Conservation (phyloP, 2,329 filamentous ascomycete genomes). For the Cercospora citrullina region DNA sequence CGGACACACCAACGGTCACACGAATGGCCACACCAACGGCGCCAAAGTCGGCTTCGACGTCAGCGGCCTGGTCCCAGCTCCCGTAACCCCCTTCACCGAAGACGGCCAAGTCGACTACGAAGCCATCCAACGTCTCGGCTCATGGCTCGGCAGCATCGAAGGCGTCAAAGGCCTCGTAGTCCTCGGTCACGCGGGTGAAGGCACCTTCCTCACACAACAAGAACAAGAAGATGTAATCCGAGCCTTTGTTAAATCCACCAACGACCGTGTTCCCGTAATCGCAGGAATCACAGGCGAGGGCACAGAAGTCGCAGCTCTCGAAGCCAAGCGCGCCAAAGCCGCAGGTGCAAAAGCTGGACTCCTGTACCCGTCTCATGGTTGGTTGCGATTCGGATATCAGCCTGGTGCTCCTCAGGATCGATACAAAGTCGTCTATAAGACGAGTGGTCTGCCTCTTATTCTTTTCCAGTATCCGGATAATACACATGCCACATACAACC, state of each 20-base stretch:
- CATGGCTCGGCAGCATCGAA: constrained; percentile 54
- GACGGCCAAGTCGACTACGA: constrained; percentile 53
- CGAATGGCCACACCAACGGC: not conserved
- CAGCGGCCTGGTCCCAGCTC: not conserved
- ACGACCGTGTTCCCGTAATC: not conserved
- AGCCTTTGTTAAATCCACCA: not conserved
- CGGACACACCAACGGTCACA: not conserved
- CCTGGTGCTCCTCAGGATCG: not conserved
- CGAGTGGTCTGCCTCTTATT: not conserved
- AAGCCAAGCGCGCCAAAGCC: not conserved
- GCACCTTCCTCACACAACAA: not conserved
- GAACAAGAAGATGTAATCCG: not conserved
- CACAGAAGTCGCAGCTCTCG: not conserved
- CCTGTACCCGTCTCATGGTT: not conserved
- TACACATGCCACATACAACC: not conserved
- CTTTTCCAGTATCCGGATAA: not conserved
- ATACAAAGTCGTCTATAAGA: not conserved
- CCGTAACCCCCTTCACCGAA: constrained; percentile 17
- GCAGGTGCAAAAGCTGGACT: not conserved
- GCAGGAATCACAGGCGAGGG: not conserved
- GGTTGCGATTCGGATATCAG: not conserved
- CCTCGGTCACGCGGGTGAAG: constrained; percentile 56
- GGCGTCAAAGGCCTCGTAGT: constrained; percentile 57
- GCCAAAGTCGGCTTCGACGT: not conserved
- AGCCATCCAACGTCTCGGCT: constrained; percentile 55